Percentiles rank a stretch among this genome's conserved stretches.
Conservation (phyloP, 345 rosid genomes). For the Anastatica hierochuntica region DNA sequence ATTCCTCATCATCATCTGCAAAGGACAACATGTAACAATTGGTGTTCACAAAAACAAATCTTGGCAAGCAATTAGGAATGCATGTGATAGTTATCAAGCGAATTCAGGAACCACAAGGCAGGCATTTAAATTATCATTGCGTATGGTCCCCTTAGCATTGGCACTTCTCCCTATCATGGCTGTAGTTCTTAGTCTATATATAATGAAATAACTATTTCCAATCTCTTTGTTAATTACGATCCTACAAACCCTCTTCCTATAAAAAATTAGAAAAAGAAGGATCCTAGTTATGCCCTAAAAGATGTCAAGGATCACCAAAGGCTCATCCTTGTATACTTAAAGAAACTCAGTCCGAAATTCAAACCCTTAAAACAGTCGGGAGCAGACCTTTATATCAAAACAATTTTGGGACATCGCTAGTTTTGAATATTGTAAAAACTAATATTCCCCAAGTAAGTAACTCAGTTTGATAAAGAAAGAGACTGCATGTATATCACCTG, state of each 20-base stretch:
- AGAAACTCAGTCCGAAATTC: too few relatives aligned
- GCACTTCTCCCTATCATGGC: neutral
- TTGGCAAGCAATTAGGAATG: neutral
- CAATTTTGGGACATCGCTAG: too few relatives aligned
- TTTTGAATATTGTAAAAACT: too few relatives aligned
- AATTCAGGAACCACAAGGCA: too few relatives aligned
- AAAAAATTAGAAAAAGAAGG: neutral
- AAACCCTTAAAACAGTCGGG: neutral
- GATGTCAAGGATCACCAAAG: slow-evolving; percentile 10
- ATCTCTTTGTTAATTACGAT: neutral
- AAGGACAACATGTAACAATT: slow-evolving; percentile 3
- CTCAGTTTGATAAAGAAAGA: neutral
- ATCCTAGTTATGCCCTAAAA: neutral
- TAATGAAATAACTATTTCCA: neutral
- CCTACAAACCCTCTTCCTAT: slow-evolving; percentile 2
- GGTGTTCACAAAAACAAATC: neutral
- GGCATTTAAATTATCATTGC: neutral
- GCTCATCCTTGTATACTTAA: slow-evolving; percentile 2
- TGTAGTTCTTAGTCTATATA: too few relatives aligned
- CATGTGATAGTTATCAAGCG: neutral
- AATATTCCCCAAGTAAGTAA: neutral
- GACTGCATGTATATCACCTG: slow-evolving; percentile 12
- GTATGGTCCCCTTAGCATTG: neutral
- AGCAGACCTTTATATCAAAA: neutral
- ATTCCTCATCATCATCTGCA: slow-evolving; percentile 68